Evolutionary conservation across 2,329 filamentous ascomycete species (phyloP), one percentile per base, ranked within the genome.

Genomic region (Lachnellula willkommii): DNA sequence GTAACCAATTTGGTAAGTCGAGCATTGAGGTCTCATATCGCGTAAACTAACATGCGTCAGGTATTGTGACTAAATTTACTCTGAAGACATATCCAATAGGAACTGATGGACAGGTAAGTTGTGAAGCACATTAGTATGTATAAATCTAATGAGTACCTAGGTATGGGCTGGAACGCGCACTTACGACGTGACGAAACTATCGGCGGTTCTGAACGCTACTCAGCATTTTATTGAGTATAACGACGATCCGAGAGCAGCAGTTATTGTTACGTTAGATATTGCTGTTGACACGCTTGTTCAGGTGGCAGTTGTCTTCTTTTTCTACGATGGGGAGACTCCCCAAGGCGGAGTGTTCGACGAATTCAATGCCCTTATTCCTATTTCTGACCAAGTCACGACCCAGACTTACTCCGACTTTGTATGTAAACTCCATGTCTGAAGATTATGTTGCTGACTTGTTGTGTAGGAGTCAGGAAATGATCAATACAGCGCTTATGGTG

Each of bases 151-250:
- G 17, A 52, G 43, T 52, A 6, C 14, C n/a, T 42, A 66, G 59
- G 67, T 74, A 20, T 75, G 71, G 71, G 73, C 73, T 14, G 73
- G 73, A 2, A 62, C 62, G 5, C 67, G 71, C 3, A 50, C 69
- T n/a, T 75, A 73, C 58, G 63, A 60, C 26, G 55, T 47, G 3
- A 57, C 46, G 8, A 58, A 72, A 26, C 62, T 64, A 0, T 61
- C 67, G 9, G 62, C 65, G 35, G 15, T 84, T 1, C 70, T 82
- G 12, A 68, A 69, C 2, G 79, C 78, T 1, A 69, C 79, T 3
- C 74, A 76, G 22, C 77, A 83, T 66, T 84, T 83, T 61, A 81
- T 80, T 5, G 74, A 78, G 61, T 73, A 84, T 67, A 70, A 74
- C 0, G 60, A 74, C n/a, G 65, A 71, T 43, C 61, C 63, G 14